Percentiles rank a stretch among this genome's conserved stretches.
Conservation (phyloP, 2,329 filamentous ascomycete species). For the Tympanopsis confertula region DNA sequence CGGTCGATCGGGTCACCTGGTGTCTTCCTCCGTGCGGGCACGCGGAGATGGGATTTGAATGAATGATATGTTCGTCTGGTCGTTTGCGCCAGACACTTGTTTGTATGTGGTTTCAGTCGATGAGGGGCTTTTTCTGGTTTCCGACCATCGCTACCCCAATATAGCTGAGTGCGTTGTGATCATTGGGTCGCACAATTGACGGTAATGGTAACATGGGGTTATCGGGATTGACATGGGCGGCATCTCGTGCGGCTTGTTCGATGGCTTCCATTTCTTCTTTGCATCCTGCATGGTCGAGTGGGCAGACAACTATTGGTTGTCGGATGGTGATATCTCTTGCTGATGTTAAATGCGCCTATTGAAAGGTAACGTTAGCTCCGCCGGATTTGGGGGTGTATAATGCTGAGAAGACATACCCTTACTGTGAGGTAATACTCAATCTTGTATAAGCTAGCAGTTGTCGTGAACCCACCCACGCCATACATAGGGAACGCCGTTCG, state of each 20-base stretch:
- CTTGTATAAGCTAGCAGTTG: slow-evolving; percentile 87
- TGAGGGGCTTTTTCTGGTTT: slow-evolving; percentile 53
- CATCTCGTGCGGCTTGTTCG: slow-evolving; percentile 88
- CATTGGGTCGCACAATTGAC: slow-evolving; percentile 68
- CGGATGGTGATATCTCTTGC: slow-evolving; percentile 80
- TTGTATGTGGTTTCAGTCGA: slow-evolving; percentile 34
- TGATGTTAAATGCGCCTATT: slow-evolving; percentile 73
- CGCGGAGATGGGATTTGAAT: not conserved
- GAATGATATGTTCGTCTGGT: not conserved
- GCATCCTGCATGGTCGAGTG: slow-evolving; percentile 86
- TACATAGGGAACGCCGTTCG: slow-evolving; percentile 85
- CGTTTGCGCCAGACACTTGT: not conserved
- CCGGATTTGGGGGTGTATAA: slow-evolving; percentile 1
- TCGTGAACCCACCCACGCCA: slow-evolving; percentile 81
- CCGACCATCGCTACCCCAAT: slow-evolving; percentile 52
- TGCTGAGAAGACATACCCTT: slow-evolving; percentile 48
- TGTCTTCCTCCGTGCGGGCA: not conserved
- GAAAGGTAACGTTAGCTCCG: no score
- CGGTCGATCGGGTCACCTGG: not conserved
- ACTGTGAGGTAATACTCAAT: slow-evolving; percentile 94
- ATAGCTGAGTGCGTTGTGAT: slow-evolving; percentile 52
- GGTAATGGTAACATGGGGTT: slow-evolving; percentile 86
- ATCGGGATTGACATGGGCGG: slow-evolving; percentile 74
- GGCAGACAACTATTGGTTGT: slow-evolving; percentile 91
- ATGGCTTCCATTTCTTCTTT: slow-evolving; percentile 99